These are phyloP conservation scores for Butyriboletus appendiculatus DNA, from an alignment of 1,284 basidiomycete species.

Conservation along the genomic window DNA sequence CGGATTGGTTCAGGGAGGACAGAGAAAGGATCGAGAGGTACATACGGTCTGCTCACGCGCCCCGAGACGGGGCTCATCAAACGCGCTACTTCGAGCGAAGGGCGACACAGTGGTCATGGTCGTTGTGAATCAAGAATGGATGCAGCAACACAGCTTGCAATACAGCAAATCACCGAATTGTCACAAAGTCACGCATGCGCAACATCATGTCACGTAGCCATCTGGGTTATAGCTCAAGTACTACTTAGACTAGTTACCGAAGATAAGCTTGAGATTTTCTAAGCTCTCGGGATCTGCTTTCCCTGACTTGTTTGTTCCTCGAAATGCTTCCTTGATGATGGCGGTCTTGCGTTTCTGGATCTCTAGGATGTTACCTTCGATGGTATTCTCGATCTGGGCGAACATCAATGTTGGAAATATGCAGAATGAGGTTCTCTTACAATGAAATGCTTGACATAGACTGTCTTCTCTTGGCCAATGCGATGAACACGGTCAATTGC, in stretches of 20 bases:
- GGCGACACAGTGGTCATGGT: slow-evolving; percentile 72
- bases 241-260: slow-evolving; percentile 6
- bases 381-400: slow-evolving; percentile 63
- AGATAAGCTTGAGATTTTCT: slow-evolving; percentile 55
- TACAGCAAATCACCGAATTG: slow-evolving; percentile 25
- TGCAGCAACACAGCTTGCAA: slow-evolving; percentile 13
- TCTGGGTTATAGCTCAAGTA: neutral
- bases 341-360: slow-evolving; percentile 91
- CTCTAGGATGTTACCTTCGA: slow-evolving; percentile 80
- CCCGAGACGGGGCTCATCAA: slow-evolving; percentile 69
- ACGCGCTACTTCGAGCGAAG: slow-evolving; percentile 73
- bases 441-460: slow-evolving; percentile 91
- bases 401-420: slow-evolving; percentile 6
- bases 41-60: slow-evolving; percentile 83
- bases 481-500: slow-evolving; percentile 82
- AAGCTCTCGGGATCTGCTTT: slow-evolving; percentile 65
- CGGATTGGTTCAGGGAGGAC: slow-evolving; percentile 33
- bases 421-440: slow-evolving; percentile 44
- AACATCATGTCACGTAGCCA: slow-evolving; percentile 23
- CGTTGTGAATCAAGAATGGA: slow-evolving; percentile 22
- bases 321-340: slow-evolving; percentile 79
- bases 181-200: slow-evolving; percentile 29
- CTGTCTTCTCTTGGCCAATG: slow-evolving; percentile 82
- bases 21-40: slow-evolving; percentile 21
- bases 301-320: slow-evolving; percentile 43